Conservation (phyloP, 306 rosid species). For the Citrullus mucosospermus region DNA sequence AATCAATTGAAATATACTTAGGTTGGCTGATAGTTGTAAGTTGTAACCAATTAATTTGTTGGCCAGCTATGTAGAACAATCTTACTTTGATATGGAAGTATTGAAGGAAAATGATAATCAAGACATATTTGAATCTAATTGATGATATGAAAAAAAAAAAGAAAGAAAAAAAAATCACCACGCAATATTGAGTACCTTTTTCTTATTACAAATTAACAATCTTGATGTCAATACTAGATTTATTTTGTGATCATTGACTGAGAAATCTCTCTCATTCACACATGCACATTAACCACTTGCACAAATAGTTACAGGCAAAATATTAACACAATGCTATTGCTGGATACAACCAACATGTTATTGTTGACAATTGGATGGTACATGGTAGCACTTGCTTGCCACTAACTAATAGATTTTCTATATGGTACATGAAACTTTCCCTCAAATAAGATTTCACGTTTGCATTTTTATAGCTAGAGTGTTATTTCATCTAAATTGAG, state of each 20-base stretch:
- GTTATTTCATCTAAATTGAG: not conserved
- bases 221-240: not conserved
- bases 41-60: not conserved
- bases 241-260: not conserved
- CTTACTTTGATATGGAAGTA: not conserved
- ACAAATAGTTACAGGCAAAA: not conserved
- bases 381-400: not conserved
- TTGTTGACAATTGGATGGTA: slow-evolving; percentile 1
- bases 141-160: not conserved
- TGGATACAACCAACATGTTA: not conserved
- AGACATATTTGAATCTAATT: not conserved
- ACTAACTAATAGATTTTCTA: not conserved
- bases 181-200: not conserved
- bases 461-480: not conserved
- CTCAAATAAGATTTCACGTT: not conserved
- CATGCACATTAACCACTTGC: not conserved
- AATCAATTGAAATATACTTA: not conserved
- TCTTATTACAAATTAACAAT: not conserved
- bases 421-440: not conserved
- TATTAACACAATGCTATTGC: not conserved
- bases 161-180: not conserved
- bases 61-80: not conserved
- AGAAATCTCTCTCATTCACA: not conserved
- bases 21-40: not conserved
- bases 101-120: not conserved